Base-by-base conservation (phyloP, 176 grass and related monocot species). In the Carex kokanica region DNA sequence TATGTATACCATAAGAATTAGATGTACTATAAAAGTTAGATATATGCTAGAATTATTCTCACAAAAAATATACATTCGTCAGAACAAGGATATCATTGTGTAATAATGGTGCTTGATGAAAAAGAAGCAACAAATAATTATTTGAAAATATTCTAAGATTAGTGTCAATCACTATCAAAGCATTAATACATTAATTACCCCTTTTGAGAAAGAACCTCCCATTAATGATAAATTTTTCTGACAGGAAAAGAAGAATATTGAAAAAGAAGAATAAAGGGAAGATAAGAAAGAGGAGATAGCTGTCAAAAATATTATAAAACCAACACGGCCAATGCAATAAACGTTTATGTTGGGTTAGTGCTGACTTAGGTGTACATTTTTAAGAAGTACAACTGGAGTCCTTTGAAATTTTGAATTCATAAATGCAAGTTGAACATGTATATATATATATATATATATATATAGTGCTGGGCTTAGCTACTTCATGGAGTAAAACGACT, bases 151-250 rank as follows among this genome's bases (percentile, higher is more conserved):
- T 47, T 12, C 3, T 47, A 71, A 10, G 67, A 43, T 71, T 38
- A 45, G 67, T 71, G 67, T 71, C 45, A 71, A 71, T 71, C 67
- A 45, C 67, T 47, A 71, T 47, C 67, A 71, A 71, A 71, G 67
- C 67, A 71, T 71, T 45, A 71, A 41, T 71, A 45, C 7, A 47
- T 45, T n/a, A n/a, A n/a, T n/a, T 71, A 23, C 3, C 18, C n/a
- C n/a, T 71, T 43, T 43, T 47, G 38, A 41, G 38, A 71, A 47
- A 71, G 67, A 71, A 7, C 67, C 18, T 7, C 45, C 67, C 38
- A 43, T 71, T 21, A n/a, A 45, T 71, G 38, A n/a, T 71, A 71
- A 5, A 21, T 45, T 71, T n/a, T 34, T 38, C 17, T 21, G 38
- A 45, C 67, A 41, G 8, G 38, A 11, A 71, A 20, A 43, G 67